These are phyloP conservation scores for Phytophthora ramorum DNA, from an alignment of 352 stramenopile species.

Conservation along the genomic window DNA sequence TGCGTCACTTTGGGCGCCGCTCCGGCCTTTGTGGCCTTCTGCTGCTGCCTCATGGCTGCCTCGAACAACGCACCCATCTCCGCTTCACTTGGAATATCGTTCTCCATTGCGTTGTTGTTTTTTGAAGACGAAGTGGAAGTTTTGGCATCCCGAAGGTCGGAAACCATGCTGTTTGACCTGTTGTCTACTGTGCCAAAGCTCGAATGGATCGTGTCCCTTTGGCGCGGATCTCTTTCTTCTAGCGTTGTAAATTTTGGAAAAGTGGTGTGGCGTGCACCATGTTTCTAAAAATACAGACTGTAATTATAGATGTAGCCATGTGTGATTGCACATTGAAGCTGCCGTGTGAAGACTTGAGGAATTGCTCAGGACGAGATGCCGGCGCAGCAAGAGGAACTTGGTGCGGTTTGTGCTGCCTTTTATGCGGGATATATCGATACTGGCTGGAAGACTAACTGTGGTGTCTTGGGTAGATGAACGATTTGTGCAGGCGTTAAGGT, in stretches of 20 bases:
- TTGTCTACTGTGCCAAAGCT: not conserved
- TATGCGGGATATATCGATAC: not conserved
- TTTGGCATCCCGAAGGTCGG: conserved; percentile 1
- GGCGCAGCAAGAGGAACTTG: conserved; percentile 49
- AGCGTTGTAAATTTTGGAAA: conserved; percentile 18
- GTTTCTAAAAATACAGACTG: conserved; percentile 20
- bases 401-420: conserved; percentile 17
- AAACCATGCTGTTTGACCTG: conserved; percentile 17
- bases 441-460: not conserved
- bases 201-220: conserved; percentile 5
- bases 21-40: conserved; percentile 7
- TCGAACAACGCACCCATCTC: conserved; percentile 62
- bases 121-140: not conserved
- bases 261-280: conserved; percentile 12
- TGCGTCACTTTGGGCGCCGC: conserved; percentile 19
- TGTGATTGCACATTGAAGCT: conserved; percentile 10
- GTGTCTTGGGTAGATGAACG: conserved; percentile 41
- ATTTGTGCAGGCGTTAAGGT: conserved; percentile 46
- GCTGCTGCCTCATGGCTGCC: conserved; percentile 48
- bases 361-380: conserved; percentile 36
- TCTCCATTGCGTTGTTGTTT: conserved; percentile 25
- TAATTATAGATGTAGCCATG: conserved; percentile 20
- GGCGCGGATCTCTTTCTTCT: not conserved
- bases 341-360: not conserved
- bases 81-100: conserved; percentile 38